Evolutionary conservation across 2,329 filamentous ascomycete genomes (phyloP).

Genomic region (Hymenoscyphus occultus): DNA sequence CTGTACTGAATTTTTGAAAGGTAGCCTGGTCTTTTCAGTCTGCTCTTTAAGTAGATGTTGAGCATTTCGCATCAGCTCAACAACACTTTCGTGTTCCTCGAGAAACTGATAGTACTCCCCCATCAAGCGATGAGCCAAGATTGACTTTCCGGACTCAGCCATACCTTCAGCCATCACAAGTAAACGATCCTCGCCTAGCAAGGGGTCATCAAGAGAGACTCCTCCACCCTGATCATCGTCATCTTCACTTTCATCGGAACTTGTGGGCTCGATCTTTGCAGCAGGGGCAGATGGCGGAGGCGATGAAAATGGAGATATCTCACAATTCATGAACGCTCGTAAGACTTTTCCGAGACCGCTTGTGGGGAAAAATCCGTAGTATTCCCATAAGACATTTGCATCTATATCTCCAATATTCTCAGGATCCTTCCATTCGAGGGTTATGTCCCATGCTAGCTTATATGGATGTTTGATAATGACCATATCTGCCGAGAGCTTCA

Average conservation of each 20-base stretch:
- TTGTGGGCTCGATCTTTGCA: constrained; percentile 39
- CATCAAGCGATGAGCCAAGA: constrained; percentile 79
- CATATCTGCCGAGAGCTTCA: constrained; percentile 83
- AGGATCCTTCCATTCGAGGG: constrained; percentile 83
- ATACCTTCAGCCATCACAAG: constrained; percentile 77
- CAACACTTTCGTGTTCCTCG: constrained; percentile 80
- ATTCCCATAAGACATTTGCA: constrained; percentile 72
- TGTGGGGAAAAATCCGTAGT: constrained; percentile 79
- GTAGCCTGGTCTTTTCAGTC: constrained; percentile 63
- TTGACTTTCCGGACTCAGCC: constrained; percentile 60
- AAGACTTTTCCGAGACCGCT: constrained; percentile 80
- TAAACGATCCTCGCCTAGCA: constrained; percentile 75
- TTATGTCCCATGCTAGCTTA: constrained; percentile 84
- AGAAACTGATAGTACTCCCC: constrained; percentile 79
- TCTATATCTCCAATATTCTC: constrained; percentile 76
- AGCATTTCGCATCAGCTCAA: constrained; percentile 76
- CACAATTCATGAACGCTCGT: constrained; percentile 76
- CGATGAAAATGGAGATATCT: constrained; percentile 75
- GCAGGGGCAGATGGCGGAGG: constrained; percentile 26
- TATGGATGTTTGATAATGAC: constrained; percentile 93
- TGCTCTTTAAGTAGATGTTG: constrained; percentile 59
- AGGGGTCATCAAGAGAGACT: constrained; percentile 51
- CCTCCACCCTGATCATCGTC: constrained; percentile 55
- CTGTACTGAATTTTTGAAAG: constrained; percentile 68
- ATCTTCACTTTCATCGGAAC: constrained; percentile 49